These are phyloP conservation scores for Coniochaeta sp. DNA, from an alignment of 2,329 filamentous ascomycete species.

Conservation along the genomic window DNA sequence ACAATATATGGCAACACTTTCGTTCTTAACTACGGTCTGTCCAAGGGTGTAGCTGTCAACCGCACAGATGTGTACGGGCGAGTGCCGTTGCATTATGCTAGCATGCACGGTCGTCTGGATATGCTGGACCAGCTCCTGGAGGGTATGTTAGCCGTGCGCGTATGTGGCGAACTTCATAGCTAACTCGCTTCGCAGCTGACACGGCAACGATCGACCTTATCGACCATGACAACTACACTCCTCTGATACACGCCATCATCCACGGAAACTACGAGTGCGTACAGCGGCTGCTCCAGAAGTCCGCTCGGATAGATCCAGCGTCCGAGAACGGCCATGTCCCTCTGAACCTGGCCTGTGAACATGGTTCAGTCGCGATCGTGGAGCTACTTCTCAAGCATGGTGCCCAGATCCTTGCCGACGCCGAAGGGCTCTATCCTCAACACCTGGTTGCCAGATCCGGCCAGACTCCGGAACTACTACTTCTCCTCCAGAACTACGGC, in stretches of 20 bases:
- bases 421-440: slow-evolving; percentile 94
- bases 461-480: slow-evolving; percentile 69
- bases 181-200: slow-evolving; percentile 49
- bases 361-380: slow-evolving; percentile 79
- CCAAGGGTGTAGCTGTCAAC: slow-evolving; percentile 66
- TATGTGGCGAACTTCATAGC: not conserved
- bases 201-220: slow-evolving; percentile 75
- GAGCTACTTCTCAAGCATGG: slow-evolving; percentile 75
- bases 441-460: slow-evolving; percentile 90
- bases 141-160: slow-evolving; percentile 33
- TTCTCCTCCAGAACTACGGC: slow-evolving; percentile 76
- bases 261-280: slow-evolving; percentile 79
- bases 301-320: slow-evolving; percentile 78
- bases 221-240: slow-evolving; percentile 96
- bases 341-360: slow-evolving; percentile 89
- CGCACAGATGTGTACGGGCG: slow-evolving; percentile 89
- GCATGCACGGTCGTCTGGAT: slow-evolving; percentile 83
- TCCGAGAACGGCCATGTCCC: slow-evolving; percentile 90
- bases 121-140: slow-evolving; percentile 71
- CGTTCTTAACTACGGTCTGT: slow-evolving; percentile 70
- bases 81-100: slow-evolving; percentile 90
- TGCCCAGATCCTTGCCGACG: slow-evolving; percentile 82
- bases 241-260: slow-evolving; percentile 90
- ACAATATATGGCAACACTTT: slow-evolving; percentile 83
- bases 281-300: slow-evolving; percentile 65